Base-by-base conservation (phyloP, 495 filamentous ascomycete species). In the Annulohypoxylon moriforme region DNA sequence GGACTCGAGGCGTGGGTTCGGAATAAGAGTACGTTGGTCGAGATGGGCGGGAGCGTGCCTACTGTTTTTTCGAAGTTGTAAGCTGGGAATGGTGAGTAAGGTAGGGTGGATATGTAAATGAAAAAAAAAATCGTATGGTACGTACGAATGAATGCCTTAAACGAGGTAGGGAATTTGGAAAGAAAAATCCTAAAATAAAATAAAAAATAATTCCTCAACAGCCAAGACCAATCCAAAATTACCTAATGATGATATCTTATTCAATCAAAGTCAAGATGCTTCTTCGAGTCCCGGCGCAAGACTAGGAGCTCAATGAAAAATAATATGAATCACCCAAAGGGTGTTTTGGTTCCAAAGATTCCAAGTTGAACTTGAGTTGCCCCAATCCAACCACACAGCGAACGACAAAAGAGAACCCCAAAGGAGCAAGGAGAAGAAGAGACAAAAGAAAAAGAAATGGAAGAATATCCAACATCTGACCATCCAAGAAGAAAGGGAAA, bases 11-110 rank as follows among this genome's bases (percentile, higher is more conserved):
- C 90, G 34, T 94, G 92, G 91, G 85, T 93, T 56, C 83, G 88
- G 83, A 93, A 92, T 79, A 94, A 93, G 81, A 94, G 92, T 75
- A 94, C 92, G 34, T 80, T 94, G 24, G 89, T 94, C 24, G 91
- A 94, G 75, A 93, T 92, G 88, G 86, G 86, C 60, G 90, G 91
- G 33, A 78, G 77, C 22, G 88, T 91, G 52, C 84, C 86, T 47
- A 91, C 87, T 14, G 90, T 91, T 8, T 94, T 94, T 81, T 77
- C 84, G 16, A 89, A 87, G 71, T 49, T 88, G 69, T 87, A 59
- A 8, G n/a, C n/a, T 6, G 0, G 25, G 18, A 16, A n/a, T n/a
- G n/a, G n/a, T n/a, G 27, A 13, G 2, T 36, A 22, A 18, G 13
- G 13, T 14, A 4, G 9, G 34, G 1, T 8, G 55, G 11, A 38